Percentiles rank a stretch among this genome's conserved stretches.
phyloP scores from a whole-genome alignment of 306 rosid species.

The Canavalia ensiformis region DNA sequence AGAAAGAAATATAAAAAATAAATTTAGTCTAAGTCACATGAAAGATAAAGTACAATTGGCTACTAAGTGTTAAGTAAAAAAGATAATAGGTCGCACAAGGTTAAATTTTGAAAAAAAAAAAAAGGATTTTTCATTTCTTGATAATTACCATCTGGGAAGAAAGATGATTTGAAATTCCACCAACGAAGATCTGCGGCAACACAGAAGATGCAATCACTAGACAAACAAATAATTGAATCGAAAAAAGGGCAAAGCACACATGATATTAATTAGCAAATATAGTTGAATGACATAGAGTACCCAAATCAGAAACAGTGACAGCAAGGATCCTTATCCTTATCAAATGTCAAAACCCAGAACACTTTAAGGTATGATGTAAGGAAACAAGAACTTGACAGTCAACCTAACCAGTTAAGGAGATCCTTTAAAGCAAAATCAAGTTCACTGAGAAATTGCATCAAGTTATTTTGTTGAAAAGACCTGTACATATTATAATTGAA shows the following conservation, averaged over 20 bases:
- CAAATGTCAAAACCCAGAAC: slow-evolving; percentile 18
- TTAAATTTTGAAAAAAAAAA: slow-evolving; percentile 1
- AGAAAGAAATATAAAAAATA: slow-evolving; percentile 39
- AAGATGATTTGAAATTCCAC: slow-evolving; percentile 83
- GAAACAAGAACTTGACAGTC: slow-evolving; percentile 7
- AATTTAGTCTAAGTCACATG: not conserved
- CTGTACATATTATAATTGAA: not conserved
- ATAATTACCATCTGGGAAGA: slow-evolving; percentile 82
- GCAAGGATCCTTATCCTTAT: not conserved
- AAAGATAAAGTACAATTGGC: not conserved
- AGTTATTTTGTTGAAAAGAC: slow-evolving; percentile 9
- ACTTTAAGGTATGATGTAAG: slow-evolving; percentile 8
- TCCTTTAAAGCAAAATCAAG: not conserved
- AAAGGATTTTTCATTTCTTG: not conserved
- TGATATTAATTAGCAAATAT: not conserved
- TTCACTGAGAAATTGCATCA: not conserved
- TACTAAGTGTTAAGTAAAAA: slow-evolving; percentile 3
- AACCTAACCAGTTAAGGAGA: slow-evolving; percentile 23
- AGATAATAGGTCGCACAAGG: not conserved
- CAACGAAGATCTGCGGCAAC: slow-evolving; percentile 80
- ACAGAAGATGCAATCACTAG: slow-evolving; percentile 33
- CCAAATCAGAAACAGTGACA: not conserved
- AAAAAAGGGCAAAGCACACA: not conserved
- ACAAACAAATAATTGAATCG: slow-evolving; percentile 16
- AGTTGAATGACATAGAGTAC: slow-evolving; percentile 2